Percentiles rank a stretch among this genome's conserved stretches.
These are phyloP conservation scores for Aegilops longissima DNA, from an alignment of 176 grass and related monocot species.

Conservation along the genomic window DNA sequence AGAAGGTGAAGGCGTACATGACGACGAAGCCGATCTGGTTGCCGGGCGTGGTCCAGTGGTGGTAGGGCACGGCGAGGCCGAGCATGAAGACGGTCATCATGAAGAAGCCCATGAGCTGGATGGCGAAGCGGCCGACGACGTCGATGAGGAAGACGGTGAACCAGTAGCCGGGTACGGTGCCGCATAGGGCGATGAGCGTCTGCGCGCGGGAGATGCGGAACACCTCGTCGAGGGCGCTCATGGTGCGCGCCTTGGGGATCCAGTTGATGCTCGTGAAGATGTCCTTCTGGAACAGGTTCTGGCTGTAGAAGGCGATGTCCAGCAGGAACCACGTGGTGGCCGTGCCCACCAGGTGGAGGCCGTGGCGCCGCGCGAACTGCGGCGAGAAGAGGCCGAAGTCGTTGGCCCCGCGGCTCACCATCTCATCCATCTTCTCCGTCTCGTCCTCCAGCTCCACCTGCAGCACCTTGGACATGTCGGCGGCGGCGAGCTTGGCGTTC, in stretches of 20 bases:
- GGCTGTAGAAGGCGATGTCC: conserved; percentile 83
- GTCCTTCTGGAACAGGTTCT: conserved; percentile 85
- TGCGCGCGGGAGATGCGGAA: conserved; percentile 64
- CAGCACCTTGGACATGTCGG: conserved; percentile 72
- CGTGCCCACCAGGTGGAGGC: conserved; percentile 58
- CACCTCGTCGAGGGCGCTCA: conserved; percentile 73
- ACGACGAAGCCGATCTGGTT: conserved; percentile 60
- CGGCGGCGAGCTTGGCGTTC: conserved; percentile 72
- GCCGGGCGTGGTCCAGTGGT: conserved; percentile 65
- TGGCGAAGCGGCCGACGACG: conserved; percentile 50
- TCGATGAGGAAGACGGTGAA: conserved; percentile 70
- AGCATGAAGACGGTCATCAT: conserved; percentile 81
- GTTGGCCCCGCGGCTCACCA: neutral
- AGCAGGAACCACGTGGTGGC: conserved; percentile 66
- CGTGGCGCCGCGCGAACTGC: conserved; percentile 57
- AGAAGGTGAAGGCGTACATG: conserved; percentile 75
- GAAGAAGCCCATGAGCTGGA: conserved; percentile 70
- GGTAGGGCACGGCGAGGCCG: conserved; percentile 58
- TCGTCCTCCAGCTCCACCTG: conserved; percentile 49
- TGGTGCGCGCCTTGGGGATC: conserved; percentile 50
- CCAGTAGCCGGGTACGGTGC: conserved; percentile 86
- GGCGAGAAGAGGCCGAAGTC: conserved; percentile 55
- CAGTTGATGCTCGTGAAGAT: conserved; percentile 63
- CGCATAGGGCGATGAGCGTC: conserved; percentile 62
- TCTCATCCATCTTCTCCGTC: conserved; percentile 17